Evolutionary conservation across 202 grass and related monocot genomes (phyloP).

Genomic region (Thinopyrum obtusiflorum): DNA sequence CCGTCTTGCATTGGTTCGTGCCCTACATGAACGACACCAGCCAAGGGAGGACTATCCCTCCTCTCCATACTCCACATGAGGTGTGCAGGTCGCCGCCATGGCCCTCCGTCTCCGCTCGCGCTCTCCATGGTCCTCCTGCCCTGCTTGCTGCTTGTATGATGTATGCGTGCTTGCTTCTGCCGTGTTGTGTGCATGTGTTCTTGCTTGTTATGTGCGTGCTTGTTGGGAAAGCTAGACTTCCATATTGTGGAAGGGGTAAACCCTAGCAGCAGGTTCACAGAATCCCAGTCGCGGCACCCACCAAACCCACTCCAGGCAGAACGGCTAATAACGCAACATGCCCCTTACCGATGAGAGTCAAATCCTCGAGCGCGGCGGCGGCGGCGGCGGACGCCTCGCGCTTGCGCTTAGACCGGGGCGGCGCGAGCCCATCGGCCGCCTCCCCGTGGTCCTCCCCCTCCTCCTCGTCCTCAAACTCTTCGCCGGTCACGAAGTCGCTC

Average conservation of each 20-base stretch:
- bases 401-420: conserved; percentile 43
- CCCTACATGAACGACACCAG: too few species aligned
- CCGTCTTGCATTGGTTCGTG: too few species aligned
- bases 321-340: background rate
- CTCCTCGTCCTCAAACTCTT: conserved; percentile 28
- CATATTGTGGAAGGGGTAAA: background rate
- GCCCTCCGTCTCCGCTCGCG: too few species aligned
- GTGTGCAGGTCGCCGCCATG: too few species aligned
- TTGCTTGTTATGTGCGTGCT: too few species aligned
- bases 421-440: conserved; percentile 9
- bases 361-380: conserved; percentile 18
- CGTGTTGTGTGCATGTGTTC: too few species aligned
- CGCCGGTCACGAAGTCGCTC: conserved; percentile 20
- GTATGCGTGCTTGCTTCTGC: too few species aligned
- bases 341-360: conserved; percentile 41
- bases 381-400: conserved; percentile 31
- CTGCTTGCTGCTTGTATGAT: too few species aligned
- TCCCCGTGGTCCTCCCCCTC: background rate
- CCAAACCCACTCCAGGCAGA: background rate
- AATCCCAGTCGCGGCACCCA: background rate
- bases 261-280: background rate
- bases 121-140: too few species aligned
- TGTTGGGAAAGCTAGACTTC: background rate
- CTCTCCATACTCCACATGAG: too few species aligned
- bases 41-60: too few species aligned